Evolutionary conservation across 371 early-diverging fungal species (phyloP), one percentile per base, ranked within the genome.

Genomic region (Rhizopus sp.): DNA sequence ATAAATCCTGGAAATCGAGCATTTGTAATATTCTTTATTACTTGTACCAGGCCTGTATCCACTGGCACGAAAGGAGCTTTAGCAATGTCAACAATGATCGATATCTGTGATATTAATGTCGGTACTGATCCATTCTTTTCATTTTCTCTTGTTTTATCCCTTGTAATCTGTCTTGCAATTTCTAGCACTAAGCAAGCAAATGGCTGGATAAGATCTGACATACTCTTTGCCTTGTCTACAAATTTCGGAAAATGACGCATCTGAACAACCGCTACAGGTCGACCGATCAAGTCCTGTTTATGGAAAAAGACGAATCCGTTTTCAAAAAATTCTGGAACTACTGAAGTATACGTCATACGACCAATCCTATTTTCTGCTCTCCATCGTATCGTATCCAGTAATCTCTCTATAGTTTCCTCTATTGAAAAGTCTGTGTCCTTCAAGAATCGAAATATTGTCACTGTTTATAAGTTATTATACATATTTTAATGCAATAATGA

Each of bases 121-220:
- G 46, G 46, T 1, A 50, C 35, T 4, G 10, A 9, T 10, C 44
- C 42, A 9, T 38, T 55, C 1, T 58, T 39, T 42, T 69, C 67
- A 40, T 73, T 64, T 15, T 62, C 62, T 29, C 55, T 56, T 0
- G 80, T 78, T 15, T 66, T 60, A 50, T 75, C 77, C 42, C 72
- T 47, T 10, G 73, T 76, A 5, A 66, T 29, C 57, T 71, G 74
- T 15, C 80, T 58, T 6, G 72, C 77, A 16, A 77, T 73, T 50
- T 80, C 80, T 73, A 80, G 68, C 8, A 80, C 69, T 23, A 77
- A 66, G 33, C 73, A 75, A 6, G 73, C 75, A 57, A 77, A 80
- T 3, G 73, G 73, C 44, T 65, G 65, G 51, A 80, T 72, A 42
- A 62, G 57, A 9, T 70, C 68, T 4, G 72, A 62, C 13, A 79